Percentiles rank a stretch among this genome's conserved stretches.
Evolutionary conservation across 148 eudicot genomes (phyloP).

Genomic region (Persicaria tinctoria): DNA sequence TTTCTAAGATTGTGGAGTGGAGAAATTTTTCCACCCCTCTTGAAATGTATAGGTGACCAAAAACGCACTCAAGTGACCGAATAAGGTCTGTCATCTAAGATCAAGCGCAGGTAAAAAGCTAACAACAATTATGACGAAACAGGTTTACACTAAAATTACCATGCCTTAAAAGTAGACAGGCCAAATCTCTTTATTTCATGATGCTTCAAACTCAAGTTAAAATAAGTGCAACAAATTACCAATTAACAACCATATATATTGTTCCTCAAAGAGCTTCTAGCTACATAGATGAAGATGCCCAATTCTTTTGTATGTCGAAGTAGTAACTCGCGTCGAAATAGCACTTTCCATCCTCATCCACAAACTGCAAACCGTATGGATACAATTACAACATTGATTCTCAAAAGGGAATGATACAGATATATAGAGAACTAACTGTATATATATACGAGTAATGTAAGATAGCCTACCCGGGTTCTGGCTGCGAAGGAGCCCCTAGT

Average conservation of each 20-base stretch:
- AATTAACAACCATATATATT: background rate
- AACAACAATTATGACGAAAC: background rate
- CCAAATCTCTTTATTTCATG: background rate
- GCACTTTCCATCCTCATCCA: slow-evolving; percentile 40
- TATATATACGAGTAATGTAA: background rate
- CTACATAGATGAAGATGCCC: slow-evolving; percentile 11
- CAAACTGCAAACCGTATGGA: slow-evolving; percentile 24
- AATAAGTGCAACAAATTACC: background rate
- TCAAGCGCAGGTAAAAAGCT: background rate
- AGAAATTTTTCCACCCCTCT: too few relatives aligned
- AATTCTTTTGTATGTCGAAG: slow-evolving; percentile 39
- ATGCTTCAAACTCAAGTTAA: background rate
- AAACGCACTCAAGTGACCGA: too few relatives aligned
- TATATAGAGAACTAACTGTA: too few relatives aligned
- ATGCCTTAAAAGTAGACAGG: background rate
- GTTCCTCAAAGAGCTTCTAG: background rate
- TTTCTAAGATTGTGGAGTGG: too few relatives aligned
- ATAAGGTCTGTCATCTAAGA: too few relatives aligned
- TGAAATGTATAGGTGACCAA: too few relatives aligned
- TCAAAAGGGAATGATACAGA: slow-evolving; percentile 2
- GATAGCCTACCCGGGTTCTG: slow-evolving; percentile 22
- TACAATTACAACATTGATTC: background rate
- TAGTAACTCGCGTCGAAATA: slow-evolving; percentile 34
- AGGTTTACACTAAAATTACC: background rate
- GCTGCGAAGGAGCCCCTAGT: slow-evolving; percentile 33